phyloP scores from a whole-genome alignment of 257 asterid genomes.

The Jacaranda copaia region DNA sequence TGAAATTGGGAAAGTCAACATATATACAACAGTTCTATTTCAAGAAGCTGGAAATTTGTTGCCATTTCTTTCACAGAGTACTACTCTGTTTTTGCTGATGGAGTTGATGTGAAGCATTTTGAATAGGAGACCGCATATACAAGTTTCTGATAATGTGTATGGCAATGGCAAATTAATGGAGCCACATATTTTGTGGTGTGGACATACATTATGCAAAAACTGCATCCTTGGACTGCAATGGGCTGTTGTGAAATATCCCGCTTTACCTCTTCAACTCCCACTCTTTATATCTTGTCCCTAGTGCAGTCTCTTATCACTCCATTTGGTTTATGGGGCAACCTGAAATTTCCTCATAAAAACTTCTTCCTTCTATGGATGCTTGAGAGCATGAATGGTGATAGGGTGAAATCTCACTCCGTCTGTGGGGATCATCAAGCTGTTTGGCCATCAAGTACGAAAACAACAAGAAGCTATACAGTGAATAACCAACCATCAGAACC shows the following conservation, averaged over 20 bases:
- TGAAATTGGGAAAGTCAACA: background rate
- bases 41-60: conserved; percentile 15
- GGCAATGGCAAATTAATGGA: too few species aligned
- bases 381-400: conserved; percentile 93
- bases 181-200: conserved; percentile 71
- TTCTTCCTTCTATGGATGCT: conserved; percentile 98
- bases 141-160: too few species aligned
- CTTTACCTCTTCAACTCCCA: conserved; percentile 87
- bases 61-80: background rate
- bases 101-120: conserved; percentile 13
- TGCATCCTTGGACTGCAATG: conserved; percentile 88
- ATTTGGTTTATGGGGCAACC: conserved; percentile 77
- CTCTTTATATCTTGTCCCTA: conserved; percentile 93
- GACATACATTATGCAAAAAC: conserved; percentile 98
- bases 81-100: background rate
- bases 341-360: conserved; percentile 89
- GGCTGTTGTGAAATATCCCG: conserved; percentile 85
- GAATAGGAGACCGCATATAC: background rate
- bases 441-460: conserved; percentile 56
- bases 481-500: conserved; percentile 50
- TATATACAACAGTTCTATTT: background rate
- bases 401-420: conserved; percentile 63
- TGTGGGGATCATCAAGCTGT: conserved; percentile 61
- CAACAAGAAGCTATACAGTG: conserved; percentile 43
- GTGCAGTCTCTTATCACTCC: conserved; percentile 86